Evolutionary conservation across 2,329 filamentous ascomycete genomes (phyloP).

Genomic region (Pyrenochaeta sp.): DNA sequence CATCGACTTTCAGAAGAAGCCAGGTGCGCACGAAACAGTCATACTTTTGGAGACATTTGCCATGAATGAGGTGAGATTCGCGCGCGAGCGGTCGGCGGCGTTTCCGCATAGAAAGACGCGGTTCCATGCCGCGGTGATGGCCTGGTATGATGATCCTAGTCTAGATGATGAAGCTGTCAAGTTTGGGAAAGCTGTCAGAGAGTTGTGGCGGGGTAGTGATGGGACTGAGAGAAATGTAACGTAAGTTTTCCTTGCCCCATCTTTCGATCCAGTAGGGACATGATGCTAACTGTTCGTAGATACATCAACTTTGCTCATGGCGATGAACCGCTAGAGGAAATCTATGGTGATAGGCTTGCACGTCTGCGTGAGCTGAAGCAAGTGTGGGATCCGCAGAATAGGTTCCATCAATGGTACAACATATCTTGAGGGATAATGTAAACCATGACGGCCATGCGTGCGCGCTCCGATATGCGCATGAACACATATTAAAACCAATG

Average conservation of each 20-base stretch:
- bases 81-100: constrained; percentile 16
- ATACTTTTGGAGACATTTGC: constrained; percentile 47
- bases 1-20: constrained; percentile 40
- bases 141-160: constrained; percentile 48
- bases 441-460: no score
- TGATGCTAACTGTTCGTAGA: constrained; percentile 2
- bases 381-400: constrained; percentile 15
- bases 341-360: constrained; percentile 13
- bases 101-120: constrained; percentile 42
- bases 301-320: constrained; percentile 21
- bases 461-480: no score
- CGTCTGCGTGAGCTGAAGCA: constrained; percentile 16
- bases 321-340: constrained; percentile 8
- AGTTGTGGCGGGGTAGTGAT: constrained; percentile 7
- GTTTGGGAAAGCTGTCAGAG: constrained; percentile 31
- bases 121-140: constrained; percentile 46
- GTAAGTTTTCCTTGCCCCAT: neutral
- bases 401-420: constrained; percentile 14
- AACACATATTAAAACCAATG: no score
- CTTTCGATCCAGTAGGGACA: neutral
- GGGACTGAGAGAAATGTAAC: neutral
- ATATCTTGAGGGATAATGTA: neutral
- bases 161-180: constrained; percentile 43
- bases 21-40: constrained; percentile 32
- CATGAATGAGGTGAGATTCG: constrained; percentile 29